Evolutionary conservation across 345 rosid genomes (phyloP).

Genomic region (Eucalyptus caleyi): DNA sequence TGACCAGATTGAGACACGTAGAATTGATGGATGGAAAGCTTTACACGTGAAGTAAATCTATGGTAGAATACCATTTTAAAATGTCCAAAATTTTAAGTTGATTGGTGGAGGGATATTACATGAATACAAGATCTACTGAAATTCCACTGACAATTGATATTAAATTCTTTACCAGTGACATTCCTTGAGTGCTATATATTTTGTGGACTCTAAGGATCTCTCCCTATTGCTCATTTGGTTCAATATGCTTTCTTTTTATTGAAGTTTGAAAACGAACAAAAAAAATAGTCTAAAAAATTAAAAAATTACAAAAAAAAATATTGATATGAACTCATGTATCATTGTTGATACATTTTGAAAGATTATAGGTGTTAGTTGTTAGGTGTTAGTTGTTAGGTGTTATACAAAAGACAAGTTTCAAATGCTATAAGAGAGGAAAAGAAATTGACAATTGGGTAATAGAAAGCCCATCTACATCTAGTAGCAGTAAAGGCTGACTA

Average conservation of each 20-base stretch:
- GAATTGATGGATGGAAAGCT: background rate
- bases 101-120: background rate
- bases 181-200: background rate
- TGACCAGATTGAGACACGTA: background rate
- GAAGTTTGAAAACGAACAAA: background rate
- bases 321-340: background rate
- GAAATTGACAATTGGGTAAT: background rate
- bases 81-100: background rate
- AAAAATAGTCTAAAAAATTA: background rate
- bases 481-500: background rate
- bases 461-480: background rate
- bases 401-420: background rate
- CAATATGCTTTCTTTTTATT: background rate
- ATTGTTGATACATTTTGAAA: background rate
- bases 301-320: background rate
- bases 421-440: background rate
- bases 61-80: accelerated
- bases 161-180: background rate
- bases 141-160: background rate
- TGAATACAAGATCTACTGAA: background rate
- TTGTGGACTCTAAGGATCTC: background rate
- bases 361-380: background rate
- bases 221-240: background rate
- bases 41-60: background rate
- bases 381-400: background rate